Percentiles rank a stretch among this genome's conserved stretches.
These are phyloP conservation scores for Cercospora zeae-maydis DNA, from an alignment of 2,329 filamentous ascomycete genomes.

Conservation along the genomic window DNA sequence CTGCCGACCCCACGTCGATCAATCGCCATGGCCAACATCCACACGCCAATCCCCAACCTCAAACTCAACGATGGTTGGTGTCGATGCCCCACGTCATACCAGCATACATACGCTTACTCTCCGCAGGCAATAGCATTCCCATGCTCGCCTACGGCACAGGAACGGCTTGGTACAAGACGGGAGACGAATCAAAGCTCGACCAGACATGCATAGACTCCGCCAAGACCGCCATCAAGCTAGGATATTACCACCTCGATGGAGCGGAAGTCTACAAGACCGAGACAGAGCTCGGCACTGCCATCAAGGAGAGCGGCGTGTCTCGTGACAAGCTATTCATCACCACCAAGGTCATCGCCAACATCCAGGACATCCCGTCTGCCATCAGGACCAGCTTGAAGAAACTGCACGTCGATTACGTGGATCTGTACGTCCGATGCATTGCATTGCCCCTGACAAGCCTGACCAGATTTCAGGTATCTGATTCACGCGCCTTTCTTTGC, in stretches of 20 bases:
- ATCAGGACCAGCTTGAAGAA: constrained; percentile 57
- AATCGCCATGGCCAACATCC: constrained; percentile 31
- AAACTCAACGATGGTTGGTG: constrained; percentile 61
- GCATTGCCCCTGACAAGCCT: background rate
- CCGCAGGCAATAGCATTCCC: constrained; percentile 59
- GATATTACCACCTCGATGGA: constrained; percentile 70
- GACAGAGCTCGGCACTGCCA: constrained; percentile 47
- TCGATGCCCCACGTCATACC: background rate
- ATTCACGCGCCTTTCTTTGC: constrained; percentile 61
- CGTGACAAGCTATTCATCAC: constrained; percentile 51
- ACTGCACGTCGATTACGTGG: constrained; percentile 59
- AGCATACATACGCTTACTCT: background rate
- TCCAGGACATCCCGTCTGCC: constrained; percentile 54
- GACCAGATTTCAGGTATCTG: constrained; percentile 42
- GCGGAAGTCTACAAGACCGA: constrained; percentile 61
- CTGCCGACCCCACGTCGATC: background rate
- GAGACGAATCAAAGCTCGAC: constrained; percentile 52
- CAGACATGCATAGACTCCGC: constrained; percentile 54
- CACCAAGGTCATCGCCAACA: constrained; percentile 55
- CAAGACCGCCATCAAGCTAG: constrained; percentile 63
- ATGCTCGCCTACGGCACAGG: constrained; percentile 70
- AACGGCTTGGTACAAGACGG: constrained; percentile 61
- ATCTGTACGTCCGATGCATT: constrained; percentile 45
- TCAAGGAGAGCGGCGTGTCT: constrained; percentile 42
- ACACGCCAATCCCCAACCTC: constrained; percentile 53